Evolutionary conservation across 2,329 filamentous ascomycete species (phyloP).

Genomic region (Paraphoma chrysanthemicola): DNA sequence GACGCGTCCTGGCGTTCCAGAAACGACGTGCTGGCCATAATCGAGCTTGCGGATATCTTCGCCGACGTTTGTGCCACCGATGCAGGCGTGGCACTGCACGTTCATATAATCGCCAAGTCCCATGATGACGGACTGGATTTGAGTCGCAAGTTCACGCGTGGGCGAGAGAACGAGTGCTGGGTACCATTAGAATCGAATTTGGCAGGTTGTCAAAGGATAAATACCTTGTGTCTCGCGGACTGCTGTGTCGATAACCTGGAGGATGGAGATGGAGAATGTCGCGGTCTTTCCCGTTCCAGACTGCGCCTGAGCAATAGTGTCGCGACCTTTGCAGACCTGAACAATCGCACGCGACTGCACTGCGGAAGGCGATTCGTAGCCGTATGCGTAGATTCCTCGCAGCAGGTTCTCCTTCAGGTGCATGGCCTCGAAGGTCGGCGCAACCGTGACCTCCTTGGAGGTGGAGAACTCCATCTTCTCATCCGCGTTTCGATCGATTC

Average conservation of each 20-base stretch:
- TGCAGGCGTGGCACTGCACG: slow-evolving; percentile 97
- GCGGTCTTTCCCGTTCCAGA: slow-evolving; percentile 97
- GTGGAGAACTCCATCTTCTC: slow-evolving; percentile 98
- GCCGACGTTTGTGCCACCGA: slow-evolving; percentile 96
- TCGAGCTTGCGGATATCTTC: slow-evolving; percentile 98
- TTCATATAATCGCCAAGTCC: slow-evolving; percentile 99
- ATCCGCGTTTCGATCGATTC: slow-evolving; percentile 89
- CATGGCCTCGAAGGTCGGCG: slow-evolving; percentile 78
- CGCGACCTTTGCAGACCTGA: slow-evolving; percentile 97
- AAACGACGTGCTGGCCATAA: slow-evolving; percentile 97
- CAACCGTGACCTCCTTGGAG: slow-evolving; percentile 95
- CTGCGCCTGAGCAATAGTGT: slow-evolving; percentile 97
- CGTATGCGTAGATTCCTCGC: slow-evolving; percentile 96
- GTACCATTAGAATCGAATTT: slow-evolving; percentile 15
- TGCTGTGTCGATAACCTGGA: slow-evolving; percentile 93
- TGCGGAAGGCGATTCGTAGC: slow-evolving; percentile 96
- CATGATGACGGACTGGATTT: slow-evolving; percentile 98
- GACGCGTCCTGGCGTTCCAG: slow-evolving; percentile 95
- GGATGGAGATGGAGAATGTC: slow-evolving; percentile 94
- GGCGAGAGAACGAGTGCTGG: slow-evolving; percentile 89
- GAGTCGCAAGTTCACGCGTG: slow-evolving; percentile 93
- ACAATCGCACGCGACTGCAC: slow-evolving; percentile 98
- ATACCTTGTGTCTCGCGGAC: slow-evolving; percentile 83
- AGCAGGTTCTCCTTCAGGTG: slow-evolving; percentile 96
- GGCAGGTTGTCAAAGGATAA: no score